These are phyloP conservation scores for Aureobasidium namibiae DNA, from an alignment of 2,329 filamentous ascomycete species.

Conservation along the genomic window DNA sequence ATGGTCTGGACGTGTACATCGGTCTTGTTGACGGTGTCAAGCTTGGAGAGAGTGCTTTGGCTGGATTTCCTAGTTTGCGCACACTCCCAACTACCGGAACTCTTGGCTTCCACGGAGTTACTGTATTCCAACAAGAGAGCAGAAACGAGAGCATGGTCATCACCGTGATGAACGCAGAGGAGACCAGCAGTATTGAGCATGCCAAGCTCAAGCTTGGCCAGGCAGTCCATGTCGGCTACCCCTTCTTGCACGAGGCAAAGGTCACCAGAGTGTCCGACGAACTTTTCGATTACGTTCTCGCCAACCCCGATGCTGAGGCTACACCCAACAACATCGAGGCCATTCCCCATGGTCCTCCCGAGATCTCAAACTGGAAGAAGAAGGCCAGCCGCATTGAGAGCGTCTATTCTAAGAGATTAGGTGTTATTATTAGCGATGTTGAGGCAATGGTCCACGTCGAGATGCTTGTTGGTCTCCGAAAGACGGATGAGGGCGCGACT, in stretches of 20 bases:
- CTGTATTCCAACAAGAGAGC: conserved; percentile 91
- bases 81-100: conserved; percentile 75
- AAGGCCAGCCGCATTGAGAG: conserved; percentile 78
- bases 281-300: conserved; percentile 76
- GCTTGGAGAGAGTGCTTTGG: conserved; percentile 72
- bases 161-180: conserved; percentile 68
- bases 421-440: conserved; percentile 75
- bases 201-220: conserved; percentile 76
- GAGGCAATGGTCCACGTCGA: conserved; percentile 88
- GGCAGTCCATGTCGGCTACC: conserved; percentile 85
- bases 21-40: conserved; percentile 79
- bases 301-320: conserved; percentile 39
- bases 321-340: conserved; percentile 48
- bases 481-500: conserved; percentile 83
- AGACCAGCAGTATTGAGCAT: conserved; percentile 58
- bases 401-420: conserved; percentile 83
- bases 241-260: conserved; percentile 90
- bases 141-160: conserved; percentile 95
- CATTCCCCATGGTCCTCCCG: conserved; percentile 62
- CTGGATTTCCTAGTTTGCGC: conserved; percentile 86
- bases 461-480: conserved; percentile 82
- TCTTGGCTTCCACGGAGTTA: conserved; percentile 81
- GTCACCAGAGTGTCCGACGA: conserved; percentile 86
- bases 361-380: conserved; percentile 75
- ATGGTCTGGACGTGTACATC: conserved; percentile 76